Conservation (phyloP, 495 filamentous ascomycete species). For the Tuber microsphaerosporum region DNA sequence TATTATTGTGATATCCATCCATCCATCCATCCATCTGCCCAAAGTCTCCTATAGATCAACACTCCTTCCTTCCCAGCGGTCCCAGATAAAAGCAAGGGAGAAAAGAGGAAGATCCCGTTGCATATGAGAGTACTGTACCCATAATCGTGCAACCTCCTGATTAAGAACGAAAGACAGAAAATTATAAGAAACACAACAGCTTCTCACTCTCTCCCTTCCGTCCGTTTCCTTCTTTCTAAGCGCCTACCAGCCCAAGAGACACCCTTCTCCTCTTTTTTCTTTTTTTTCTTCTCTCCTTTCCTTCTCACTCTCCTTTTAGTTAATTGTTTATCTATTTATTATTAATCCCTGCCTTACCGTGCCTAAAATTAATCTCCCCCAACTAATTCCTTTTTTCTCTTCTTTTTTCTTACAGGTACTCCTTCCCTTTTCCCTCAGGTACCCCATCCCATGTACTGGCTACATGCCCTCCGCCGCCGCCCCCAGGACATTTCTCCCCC, state of each 20-base stretch:
- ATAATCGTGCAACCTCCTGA: constrained; percentile 1
- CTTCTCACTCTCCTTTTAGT: constrained; percentile 12
- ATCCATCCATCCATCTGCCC: background rate
- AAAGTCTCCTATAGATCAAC: background rate
- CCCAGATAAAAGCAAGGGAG: background rate
- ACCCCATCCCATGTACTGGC: constrained; percentile 6
- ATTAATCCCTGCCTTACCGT: constrained; percentile 16
- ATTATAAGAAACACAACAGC: background rate
- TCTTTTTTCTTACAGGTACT: constrained; percentile 8
- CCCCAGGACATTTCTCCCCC: background rate
- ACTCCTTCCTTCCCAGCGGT: background rate
- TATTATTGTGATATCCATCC: background rate
- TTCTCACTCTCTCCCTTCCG: background rate
- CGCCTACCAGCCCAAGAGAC: background rate
- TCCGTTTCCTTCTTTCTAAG: background rate
- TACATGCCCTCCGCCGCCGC: constrained; percentile 4
- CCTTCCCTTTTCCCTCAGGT: constrained; percentile 29
- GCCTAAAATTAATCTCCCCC: constrained; percentile 9
- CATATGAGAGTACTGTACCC: background rate
- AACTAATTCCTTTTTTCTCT: background rate
- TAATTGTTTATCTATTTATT: constrained; percentile 13
- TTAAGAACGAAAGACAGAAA: background rate
- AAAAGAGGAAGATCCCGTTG: background rate
- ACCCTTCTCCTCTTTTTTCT: constrained; percentile 42
- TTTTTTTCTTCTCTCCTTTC: constrained; percentile 33